Conservation (phyloP, 768 basidiomycete genomes). For the Xerocomellus chrysenteron region DNA sequence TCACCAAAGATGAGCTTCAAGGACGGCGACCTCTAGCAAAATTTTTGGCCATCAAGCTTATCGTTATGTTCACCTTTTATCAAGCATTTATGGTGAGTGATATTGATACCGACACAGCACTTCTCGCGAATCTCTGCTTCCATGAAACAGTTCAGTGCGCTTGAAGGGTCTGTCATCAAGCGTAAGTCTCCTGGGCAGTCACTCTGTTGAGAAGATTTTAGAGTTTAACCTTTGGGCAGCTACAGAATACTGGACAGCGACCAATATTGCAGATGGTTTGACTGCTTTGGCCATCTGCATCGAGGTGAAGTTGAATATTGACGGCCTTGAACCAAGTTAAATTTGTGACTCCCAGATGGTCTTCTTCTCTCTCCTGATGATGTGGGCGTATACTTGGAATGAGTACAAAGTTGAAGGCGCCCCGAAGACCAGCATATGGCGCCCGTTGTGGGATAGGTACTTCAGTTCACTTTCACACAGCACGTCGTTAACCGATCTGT, state of each 20-base stretch:
- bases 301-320: conserved; percentile 51
- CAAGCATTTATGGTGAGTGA: conserved; percentile 68
- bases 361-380: conserved; percentile 72
- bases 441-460: conserved; percentile 67
- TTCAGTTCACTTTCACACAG: conserved; percentile 6
- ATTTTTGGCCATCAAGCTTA: conserved; percentile 84
- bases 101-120: neutral
- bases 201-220: neutral
- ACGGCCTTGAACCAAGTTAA: conserved; percentile 4
- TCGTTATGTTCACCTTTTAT: conserved; percentile 89
- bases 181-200: conserved; percentile 33
- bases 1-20: conserved; percentile 76
- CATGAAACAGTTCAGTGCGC: conserved; percentile 52
- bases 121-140: neutral
- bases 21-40: conserved; percentile 79
- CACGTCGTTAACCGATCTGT: conserved; percentile 3
- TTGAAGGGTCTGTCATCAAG: conserved; percentile 71
- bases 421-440: conserved; percentile 56
- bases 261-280: conserved; percentile 83
- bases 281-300: conserved; percentile 81
- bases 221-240: conserved; percentile 32
- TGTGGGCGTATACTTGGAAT: conserved; percentile 74
- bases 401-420: conserved; percentile 59
- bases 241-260: conserved; percentile 80
- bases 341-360: conserved; percentile 60